Evolutionary conservation across 2,329 filamentous ascomycete species (phyloP).

Genomic region (Talaromyces sp.): DNA sequence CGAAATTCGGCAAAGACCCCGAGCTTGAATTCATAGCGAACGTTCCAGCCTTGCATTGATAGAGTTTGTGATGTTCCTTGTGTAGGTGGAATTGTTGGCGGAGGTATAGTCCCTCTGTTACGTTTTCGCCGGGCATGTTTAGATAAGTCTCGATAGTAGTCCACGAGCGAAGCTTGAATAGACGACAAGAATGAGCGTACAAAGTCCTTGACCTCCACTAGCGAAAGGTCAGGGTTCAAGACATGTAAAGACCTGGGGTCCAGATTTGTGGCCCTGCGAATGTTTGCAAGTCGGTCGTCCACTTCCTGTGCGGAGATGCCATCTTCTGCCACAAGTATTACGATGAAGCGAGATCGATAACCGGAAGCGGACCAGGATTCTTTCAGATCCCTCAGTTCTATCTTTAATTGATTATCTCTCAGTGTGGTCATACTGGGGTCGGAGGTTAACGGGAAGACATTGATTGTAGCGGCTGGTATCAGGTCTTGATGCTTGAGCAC

Average conservation of each 20-base stretch:
- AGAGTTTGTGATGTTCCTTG: slow-evolving; percentile 79
- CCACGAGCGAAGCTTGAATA: slow-evolving; percentile 70
- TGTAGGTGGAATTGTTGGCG: slow-evolving; percentile 77
- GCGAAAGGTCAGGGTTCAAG: slow-evolving; percentile 68
- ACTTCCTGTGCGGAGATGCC: slow-evolving; percentile 59
- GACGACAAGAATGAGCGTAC: slow-evolving; percentile 68
- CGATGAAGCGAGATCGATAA: slow-evolving; percentile 72
- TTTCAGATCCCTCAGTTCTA: slow-evolving; percentile 76
- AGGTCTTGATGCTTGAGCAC: slow-evolving; percentile 82
- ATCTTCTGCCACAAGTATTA: slow-evolving; percentile 73
- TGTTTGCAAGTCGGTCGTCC: slow-evolving; percentile 73
- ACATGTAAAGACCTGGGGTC: slow-evolving; percentile 85
- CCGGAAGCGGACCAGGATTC: slow-evolving; percentile 55
- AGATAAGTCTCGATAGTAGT: slow-evolving; percentile 93
- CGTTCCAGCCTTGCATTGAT: slow-evolving; percentile 83
- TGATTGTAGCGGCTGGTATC: slow-evolving; percentile 74
- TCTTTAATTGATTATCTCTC: slow-evolving; percentile 83
- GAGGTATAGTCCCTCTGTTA: slow-evolving; percentile 70
- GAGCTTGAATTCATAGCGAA: slow-evolving; percentile 91
- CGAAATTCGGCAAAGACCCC: slow-evolving; percentile 88
- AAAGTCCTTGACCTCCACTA: slow-evolving; percentile 68
- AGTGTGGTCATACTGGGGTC: slow-evolving; percentile 70
- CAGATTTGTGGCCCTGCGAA: slow-evolving; percentile 73
- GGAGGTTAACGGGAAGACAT: slow-evolving; percentile 73
- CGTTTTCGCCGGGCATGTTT: slow-evolving; percentile 88